A percentile compares a stretch with the other conserved stretches of the same genome.
Conservation (phyloP, 2,329 filamentous ascomycete species). For the Bertia moriformis region DNA sequence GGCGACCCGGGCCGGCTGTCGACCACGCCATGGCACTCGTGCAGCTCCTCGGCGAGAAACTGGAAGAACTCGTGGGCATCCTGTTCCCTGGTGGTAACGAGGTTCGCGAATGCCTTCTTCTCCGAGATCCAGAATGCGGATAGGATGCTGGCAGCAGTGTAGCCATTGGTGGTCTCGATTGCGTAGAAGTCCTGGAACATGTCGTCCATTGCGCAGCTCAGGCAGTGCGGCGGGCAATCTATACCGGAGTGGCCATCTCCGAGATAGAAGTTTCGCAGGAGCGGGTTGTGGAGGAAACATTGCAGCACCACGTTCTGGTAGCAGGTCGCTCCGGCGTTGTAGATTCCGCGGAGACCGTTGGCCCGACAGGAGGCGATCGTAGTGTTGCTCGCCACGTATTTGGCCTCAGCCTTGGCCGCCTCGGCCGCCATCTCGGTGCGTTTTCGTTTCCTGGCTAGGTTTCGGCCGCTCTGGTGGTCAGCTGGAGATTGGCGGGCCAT, state of each 20-base stretch:
- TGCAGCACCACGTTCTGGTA: constrained; percentile 96
- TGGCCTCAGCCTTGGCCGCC: constrained; percentile 39
- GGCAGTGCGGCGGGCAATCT: constrained; percentile 55
- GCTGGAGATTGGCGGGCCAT: too few relatives aligned
- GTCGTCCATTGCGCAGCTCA: constrained; percentile 59
- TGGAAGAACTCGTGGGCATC: constrained; percentile 97
- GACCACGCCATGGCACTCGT: constrained; percentile 49
- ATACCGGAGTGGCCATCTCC: constrained; percentile 72
- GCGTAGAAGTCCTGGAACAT: constrained; percentile 62
- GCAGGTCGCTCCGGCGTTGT: constrained; percentile 96
- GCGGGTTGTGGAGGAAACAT: constrained; percentile 81
- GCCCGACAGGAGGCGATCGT: constrained; percentile 69
- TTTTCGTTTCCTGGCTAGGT: constrained; percentile 56
- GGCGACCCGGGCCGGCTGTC: constrained; percentile 14
- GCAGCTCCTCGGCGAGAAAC: constrained; percentile 82
- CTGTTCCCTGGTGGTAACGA: constrained; percentile 86
- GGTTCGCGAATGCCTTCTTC: constrained; percentile 54
- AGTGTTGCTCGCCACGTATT: constrained; percentile 66
- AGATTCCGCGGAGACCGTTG: constrained; percentile 78
- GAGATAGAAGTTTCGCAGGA: constrained; percentile 83
- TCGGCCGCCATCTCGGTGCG: constrained; percentile 57
- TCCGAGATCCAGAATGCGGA: constrained; percentile 82
- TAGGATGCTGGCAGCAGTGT: constrained; percentile 78
- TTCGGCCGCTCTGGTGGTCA: too few relatives aligned
- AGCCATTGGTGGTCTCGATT: constrained; percentile 69